Evolutionary conservation across 1,284 basidiomycete genomes (phyloP), one percentile per base, ranked within the genome.

Genomic region (Leccinum griseonigrum): DNA sequence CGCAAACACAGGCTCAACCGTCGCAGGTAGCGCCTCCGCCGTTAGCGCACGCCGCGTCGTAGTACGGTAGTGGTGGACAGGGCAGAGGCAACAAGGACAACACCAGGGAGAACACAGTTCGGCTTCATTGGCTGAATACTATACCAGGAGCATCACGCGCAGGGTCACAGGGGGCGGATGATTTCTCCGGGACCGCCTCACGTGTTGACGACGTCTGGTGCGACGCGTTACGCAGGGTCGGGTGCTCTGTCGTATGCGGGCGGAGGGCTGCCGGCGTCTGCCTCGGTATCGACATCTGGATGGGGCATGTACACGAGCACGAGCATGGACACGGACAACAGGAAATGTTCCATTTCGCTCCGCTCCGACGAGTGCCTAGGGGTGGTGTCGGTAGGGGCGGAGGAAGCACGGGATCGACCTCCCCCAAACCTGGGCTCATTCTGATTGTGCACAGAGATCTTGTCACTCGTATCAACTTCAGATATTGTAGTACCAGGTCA

Each of bases 381-480:
- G 51, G 58, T 38, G 65, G 60, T 6, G 52, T 59, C 5, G 66
- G 63, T 38, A 16, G 38, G 38, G 38, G 38, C 2, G 32, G 52
- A n/a, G 59, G 58, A 26, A 63, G 60, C 13, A 48, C 56, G 0
- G 57, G 62, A 8, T 71, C 71, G 31, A 61, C 72, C n/a, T n/a
- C n/a, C n/a, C n/a, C n/a, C 36, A 32, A 36, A 14, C 10, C 18
- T 50, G 46, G 13, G 7, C 64, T 64, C 28, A 71, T 11, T 8
- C 34, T 48, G 32, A 18, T 53, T n/a, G 22, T 31, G 3, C 26
- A 40, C 26, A 94, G 91, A 94, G 72, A 89, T 91, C 79, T 91
- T 94, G 84, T 90, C 74, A 94, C 60, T 90, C 91, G 2, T 94
- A 94, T 73, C 91, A 93, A 69, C 80, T 94, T 10, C 92, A 92